Evolutionary conservation across 257 asterid species (phyloP).

Genomic region (Anisodus acutangulus): DNA sequence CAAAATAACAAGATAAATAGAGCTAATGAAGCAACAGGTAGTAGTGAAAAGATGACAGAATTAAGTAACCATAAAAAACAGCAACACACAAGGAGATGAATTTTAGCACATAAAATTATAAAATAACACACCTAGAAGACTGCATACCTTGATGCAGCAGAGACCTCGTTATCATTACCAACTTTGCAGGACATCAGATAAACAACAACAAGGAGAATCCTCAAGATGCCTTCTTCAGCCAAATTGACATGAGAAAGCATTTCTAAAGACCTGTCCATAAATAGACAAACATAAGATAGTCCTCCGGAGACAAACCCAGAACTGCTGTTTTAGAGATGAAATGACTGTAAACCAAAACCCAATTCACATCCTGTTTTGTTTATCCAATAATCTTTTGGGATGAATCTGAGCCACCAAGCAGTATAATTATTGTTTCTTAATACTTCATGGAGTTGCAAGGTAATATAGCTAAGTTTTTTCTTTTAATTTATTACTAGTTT

Average conservation of each 20-base stretch:
- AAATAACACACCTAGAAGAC: conserved; percentile 25
- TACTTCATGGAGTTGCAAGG: neutral
- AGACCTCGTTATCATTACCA: conserved; percentile 68
- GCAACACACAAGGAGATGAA: neutral
- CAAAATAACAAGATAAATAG: too few species aligned
- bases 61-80: neutral
- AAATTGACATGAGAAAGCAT: conserved; percentile 74
- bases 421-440: neutral
- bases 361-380: neutral
- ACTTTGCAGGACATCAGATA: conserved; percentile 69
- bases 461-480: neutral
- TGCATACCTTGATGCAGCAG: conserved; percentile 89
- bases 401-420: neutral
- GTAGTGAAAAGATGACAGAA: neutral
- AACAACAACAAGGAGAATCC: conserved; percentile 83
- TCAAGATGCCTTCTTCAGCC: conserved; percentile 90
- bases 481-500: neutral
- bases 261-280: conserved; percentile 80
- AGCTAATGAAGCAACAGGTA: too few species aligned
- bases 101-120: neutral
- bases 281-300: conserved; percentile 41
- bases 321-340: conserved; percentile 21
- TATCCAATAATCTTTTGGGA: neutral
- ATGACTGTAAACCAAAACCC: conserved; percentile 15
- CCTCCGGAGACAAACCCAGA: neutral